Evolutionary conservation across 2,329 filamentous ascomycete species (phyloP), one percentile per base, ranked within the genome.

Genomic region (Cercospora janseana): DNA sequence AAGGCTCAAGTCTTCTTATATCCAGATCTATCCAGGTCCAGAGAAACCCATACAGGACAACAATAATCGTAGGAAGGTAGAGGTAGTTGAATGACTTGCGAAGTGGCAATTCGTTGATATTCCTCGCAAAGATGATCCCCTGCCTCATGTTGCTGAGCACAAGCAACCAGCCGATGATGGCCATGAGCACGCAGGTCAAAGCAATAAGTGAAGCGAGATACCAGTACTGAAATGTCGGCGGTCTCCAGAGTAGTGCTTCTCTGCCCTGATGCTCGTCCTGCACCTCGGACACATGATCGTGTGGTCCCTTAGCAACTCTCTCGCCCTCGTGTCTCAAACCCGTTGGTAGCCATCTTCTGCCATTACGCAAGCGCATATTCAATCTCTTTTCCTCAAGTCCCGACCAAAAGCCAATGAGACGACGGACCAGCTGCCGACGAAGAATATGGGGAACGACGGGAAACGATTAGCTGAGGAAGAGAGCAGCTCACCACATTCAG

Each of bases 1-100:
- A 85, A 0, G 81, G 81, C 26, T 85, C 80, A 35, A 84, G 67
- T 0, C 82, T 59, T 51, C 82, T 81, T 0, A 73, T 67, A 27
- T 85, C 79, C 0, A 84, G 61, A 43, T 85, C 81, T 0, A 83
- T 71, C 79, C 80, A 82, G 2, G 70, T 73, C 79, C 80, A 84
- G 0, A 76, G 37, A 1, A 83, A 69, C 29, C 79, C 78, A 54
- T 80, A 83, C 0, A 78, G 5, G 0, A 83, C 75, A 0, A 79
- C 75, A 0, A 82, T 43, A 0, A 82, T 68, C 0, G 76, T 83
- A 0, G 81, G 80, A 0, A 76, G 56, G 38, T 80, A 82, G 0
- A 76, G 58, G n/a, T 79, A 81, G 0, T 63, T 47, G 4, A 79
- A 72, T 0, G 56, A 69, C 0, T 63, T 64, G 1, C 56, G 52